These are phyloP conservation scores for Cercospora zeae-maydis DNA, from an alignment of 2,329 filamentous ascomycete species.

Conservation along the genomic window DNA sequence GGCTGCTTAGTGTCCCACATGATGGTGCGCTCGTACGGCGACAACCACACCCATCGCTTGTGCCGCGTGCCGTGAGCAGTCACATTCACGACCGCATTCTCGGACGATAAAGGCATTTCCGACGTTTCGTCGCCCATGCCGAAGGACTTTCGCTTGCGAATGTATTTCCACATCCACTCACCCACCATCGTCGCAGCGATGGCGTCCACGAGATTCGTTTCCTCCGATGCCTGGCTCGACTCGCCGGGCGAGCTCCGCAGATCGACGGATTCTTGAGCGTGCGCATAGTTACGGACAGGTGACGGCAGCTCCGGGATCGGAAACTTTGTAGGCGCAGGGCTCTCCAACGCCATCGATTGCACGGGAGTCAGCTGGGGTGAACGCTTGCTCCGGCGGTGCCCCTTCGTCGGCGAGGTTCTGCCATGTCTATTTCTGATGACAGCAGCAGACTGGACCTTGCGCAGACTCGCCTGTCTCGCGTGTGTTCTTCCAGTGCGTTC, in stretches of 20 bases:
- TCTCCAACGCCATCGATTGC: conserved; percentile 37
- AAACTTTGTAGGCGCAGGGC: conserved; percentile 32
- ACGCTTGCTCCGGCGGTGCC: conserved; percentile 27
- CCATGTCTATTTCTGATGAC: conserved; percentile 57
- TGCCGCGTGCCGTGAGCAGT: conserved; percentile 65
- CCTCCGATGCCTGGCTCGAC: conserved; percentile 25
- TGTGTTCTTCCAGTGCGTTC: conserved; percentile 21
- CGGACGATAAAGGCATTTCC: conserved; percentile 51
- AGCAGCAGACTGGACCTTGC: conserved; percentile 81
- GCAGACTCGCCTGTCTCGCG: conserved; percentile 49
- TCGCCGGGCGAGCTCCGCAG: conserved; percentile 16
- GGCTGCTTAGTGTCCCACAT: conserved; percentile 99
- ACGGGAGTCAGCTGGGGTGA: conserved; percentile 37
- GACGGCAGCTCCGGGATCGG: conserved; percentile 36
- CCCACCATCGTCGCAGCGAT: conserved; percentile 99
- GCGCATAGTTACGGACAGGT: conserved; percentile 26
- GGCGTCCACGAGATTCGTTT: conserved; percentile 78
- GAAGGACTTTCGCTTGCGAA: conserved; percentile 84
- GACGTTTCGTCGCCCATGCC: conserved; percentile 59
- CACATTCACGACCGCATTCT: conserved; percentile 62
- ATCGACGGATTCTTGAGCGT: conserved; percentile 28
- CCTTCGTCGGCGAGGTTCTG: conserved; percentile 55
- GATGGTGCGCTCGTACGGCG: conserved; percentile 90
- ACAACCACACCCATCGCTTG: conserved; percentile 97
- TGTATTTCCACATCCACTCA: conserved; percentile 94